Percentiles rank a stretch among this genome's conserved stretches.
Conservation (phyloP, 1,284 basidiomycete genomes). For the Boletellus deceptivus region DNA sequence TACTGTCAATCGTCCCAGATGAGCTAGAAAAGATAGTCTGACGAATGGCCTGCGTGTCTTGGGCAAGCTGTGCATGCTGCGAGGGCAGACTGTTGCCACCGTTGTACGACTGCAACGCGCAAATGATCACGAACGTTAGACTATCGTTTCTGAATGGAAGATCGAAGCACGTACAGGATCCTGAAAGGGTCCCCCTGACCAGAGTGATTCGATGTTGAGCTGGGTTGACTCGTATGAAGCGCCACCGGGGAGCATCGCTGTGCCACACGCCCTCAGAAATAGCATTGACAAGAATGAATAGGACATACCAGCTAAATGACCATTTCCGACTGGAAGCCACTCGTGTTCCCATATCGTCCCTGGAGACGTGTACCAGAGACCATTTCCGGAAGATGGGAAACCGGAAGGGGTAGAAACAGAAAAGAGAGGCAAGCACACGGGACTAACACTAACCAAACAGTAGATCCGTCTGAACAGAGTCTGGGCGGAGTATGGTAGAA, state of each 20-base stretch:
- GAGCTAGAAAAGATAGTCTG: conserved; percentile 56
- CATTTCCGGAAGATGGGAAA: conserved; percentile 71
- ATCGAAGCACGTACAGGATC: conserved; percentile 46
- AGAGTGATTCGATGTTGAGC: conserved; percentile 72
- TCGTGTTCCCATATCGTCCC: conserved; percentile 56
- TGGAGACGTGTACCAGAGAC: conserved; percentile 61
- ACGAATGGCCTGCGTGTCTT: conserved; percentile 53
- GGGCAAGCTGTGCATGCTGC: conserved; percentile 44
- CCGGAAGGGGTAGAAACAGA: conserved; percentile 39
- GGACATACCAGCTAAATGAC: conserved; percentile 60
- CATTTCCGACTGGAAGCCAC: conserved; percentile 70
- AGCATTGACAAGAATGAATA: neutral
- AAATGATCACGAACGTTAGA: conserved; percentile 1
- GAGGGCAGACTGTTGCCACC: conserved; percentile 62
- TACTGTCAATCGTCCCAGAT: conserved; percentile 59
- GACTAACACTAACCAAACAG: conserved; percentile 21
- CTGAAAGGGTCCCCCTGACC: conserved; percentile 72
- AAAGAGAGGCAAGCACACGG: conserved; percentile 16
- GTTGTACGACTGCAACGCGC: conserved; percentile 49
- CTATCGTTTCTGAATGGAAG: neutral
- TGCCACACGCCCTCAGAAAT: neutral
- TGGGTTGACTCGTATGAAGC: conserved; percentile 58
- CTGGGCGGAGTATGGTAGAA: conserved; percentile 21
- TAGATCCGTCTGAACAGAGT: conserved; percentile 20
- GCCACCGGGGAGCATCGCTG: conserved; percentile 67